Evolutionary conservation across 345 rosid genomes (phyloP).

Genomic region (Theobroma cacao): DNA sequence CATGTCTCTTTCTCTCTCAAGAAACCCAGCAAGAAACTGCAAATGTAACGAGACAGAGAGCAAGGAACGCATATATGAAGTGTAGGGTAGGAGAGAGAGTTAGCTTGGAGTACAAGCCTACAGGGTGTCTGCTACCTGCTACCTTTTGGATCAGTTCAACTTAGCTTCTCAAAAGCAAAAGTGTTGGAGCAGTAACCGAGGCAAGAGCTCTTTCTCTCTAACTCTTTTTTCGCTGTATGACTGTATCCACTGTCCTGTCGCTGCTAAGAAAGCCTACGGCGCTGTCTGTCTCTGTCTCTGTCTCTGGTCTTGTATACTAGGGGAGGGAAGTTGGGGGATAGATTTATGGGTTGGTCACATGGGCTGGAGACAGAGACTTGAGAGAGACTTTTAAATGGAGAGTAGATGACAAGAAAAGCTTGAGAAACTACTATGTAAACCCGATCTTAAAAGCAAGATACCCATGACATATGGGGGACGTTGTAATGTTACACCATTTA

Average conservation of each 20-base stretch:
- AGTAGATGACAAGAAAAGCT: background rate
- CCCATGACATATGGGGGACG: background rate
- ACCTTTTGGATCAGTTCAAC: constrained; percentile 16
- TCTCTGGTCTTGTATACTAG: background rate
- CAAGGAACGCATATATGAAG: background rate
- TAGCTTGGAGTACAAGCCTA: constrained; percentile 20
- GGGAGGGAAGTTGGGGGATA: background rate
- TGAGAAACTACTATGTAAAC: background rate
- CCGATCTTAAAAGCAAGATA: background rate
- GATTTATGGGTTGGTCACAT: constrained; percentile 13
- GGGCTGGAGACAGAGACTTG: background rate
- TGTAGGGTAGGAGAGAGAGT: background rate
- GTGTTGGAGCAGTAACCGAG: constrained; percentile 19
- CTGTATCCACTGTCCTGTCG: constrained; percentile 1
- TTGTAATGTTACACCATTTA: background rate
- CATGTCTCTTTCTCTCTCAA: constrained; percentile 6
- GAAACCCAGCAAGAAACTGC: background rate
- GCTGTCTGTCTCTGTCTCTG: constrained; percentile 4
- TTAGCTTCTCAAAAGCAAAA: background rate
- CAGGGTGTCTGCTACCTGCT: background rate
- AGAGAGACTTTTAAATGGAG: background rate
- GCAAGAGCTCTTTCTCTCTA: background rate
- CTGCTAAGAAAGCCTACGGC: constrained; percentile 15
- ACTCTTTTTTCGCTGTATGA: background rate
- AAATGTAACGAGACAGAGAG: background rate